phyloP scores from a whole-genome alignment of 192 early-diverging fungal genomes.

The Dissophora globulifera region DNA sequence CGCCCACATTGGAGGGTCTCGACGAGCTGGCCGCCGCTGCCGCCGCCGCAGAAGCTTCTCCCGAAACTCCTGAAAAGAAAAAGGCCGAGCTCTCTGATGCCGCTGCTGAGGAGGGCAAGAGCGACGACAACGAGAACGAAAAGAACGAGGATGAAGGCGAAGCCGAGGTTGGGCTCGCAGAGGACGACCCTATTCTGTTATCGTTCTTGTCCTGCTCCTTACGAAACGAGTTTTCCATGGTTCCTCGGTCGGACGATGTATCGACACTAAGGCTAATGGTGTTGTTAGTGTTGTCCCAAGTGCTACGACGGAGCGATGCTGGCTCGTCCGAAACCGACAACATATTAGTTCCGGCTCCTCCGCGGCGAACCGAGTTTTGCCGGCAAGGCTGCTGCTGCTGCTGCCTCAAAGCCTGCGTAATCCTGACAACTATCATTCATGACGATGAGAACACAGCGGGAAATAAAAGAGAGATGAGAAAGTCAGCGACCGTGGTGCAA shows the following conservation, averaged over 20 bases:
- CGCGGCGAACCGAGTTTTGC: conserved; percentile 12
- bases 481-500: too few relatives aligned
- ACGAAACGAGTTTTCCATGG: neutral
- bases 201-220: conserved; percentile 22
- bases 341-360: conserved; percentile 7
- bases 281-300: conserved; percentile 15
- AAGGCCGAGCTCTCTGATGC: conserved; percentile 9
- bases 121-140: conserved; percentile 18
- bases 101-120: conserved; percentile 13
- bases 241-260: too few relatives aligned
- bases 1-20: conserved; percentile 23
- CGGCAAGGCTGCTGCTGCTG: conserved; percentile 43
- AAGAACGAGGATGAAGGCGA: conserved; percentile 36
- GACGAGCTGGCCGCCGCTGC: neutral
- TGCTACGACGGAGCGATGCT: neutral
- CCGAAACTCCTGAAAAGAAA: conserved; percentile 21
- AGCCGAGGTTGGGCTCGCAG: conserved; percentile 4
- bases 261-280: conserved; percentile 8
- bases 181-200: neutral
- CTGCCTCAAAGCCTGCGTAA: conserved; percentile 46
- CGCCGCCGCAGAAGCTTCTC: neutral
- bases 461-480: too few relatives aligned
- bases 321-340: neutral
- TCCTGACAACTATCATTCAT: conserved; percentile 38
- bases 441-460: neutral